These are phyloP conservation scores for Neurospora pannonica DNA, from an alignment of 495 filamentous ascomycete species.

Conservation along the genomic window DNA sequence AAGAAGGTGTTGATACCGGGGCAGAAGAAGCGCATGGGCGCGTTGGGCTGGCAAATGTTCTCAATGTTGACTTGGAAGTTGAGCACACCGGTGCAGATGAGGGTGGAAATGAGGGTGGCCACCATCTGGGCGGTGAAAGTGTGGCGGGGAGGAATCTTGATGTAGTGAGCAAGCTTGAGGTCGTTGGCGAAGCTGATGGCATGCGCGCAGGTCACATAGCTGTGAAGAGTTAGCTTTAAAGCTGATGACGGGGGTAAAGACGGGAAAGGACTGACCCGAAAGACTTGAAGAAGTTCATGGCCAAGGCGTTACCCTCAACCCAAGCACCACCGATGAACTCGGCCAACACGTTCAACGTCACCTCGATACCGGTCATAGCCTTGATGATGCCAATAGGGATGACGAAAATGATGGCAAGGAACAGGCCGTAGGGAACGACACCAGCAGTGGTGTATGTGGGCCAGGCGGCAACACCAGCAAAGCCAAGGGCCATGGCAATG, in stretches of 20 bases:
- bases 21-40: conserved; percentile 31
- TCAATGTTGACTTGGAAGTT: conserved; percentile 32
- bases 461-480: conserved; percentile 27
- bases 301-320: conserved; percentile 32
- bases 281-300: conserved; percentile 37
- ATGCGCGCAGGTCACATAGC: conserved; percentile 31
- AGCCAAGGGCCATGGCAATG: conserved; percentile 24
- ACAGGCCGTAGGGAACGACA: conserved; percentile 35
- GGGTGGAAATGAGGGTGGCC: conserved; percentile 28
- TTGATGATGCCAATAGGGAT: conserved; percentile 34
- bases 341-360: conserved; percentile 34
- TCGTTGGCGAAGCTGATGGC: conserved; percentile 29
- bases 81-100: conserved; percentile 31
- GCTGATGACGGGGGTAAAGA: neutral
- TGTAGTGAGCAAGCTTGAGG: conserved; percentile 36
- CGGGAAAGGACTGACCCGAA: conserved; percentile 14
- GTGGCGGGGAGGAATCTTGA: conserved; percentile 33
- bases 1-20: conserved; percentile 36
- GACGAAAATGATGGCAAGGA: conserved; percentile 32
- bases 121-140: conserved; percentile 38
- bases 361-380: conserved; percentile 33
- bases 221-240: neutral
- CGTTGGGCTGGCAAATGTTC: conserved; percentile 28
- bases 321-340: conserved; percentile 37
- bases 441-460: conserved; percentile 31